Evolutionary conservation across 352 stramenopile genomes (phyloP), one percentile per base, ranked within the genome.

Genomic region (Globisporangium sylvaticum): DNA sequence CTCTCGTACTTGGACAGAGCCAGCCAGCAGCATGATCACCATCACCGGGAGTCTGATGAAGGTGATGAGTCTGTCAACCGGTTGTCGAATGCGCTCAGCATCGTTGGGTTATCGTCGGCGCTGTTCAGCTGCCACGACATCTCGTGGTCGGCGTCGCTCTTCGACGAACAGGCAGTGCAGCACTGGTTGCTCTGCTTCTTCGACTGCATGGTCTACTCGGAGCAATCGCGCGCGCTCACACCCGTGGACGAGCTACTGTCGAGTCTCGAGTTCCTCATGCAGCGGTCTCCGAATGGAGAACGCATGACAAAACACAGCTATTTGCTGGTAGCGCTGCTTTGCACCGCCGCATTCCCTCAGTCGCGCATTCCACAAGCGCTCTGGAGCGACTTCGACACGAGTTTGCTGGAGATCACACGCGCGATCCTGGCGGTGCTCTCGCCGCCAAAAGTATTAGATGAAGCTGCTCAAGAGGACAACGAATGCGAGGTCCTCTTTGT

Each of bases 311-410:
- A 62, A 4, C n/a, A 76, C 20, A 74, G 71, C 32, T 88, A 77
- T 44, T 75, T 74, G 68, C 29, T 88, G 27, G 65, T 58, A 22
- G 77, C 75, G 10, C 53, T 88, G 52, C 58, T 88, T 3, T 80
- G 79, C 34, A 85, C 74, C 14, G 67, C 69, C n/a, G 34, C 73
- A n/a, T 63, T 84, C 59, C 54, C 76, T 12, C 42, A 73, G 42
- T 71, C 64, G 12, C 55, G 60, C 20, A 31, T 61, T 3, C 46
- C 48, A 2, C 55, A 59, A 9, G 44, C 18, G n/a, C 8, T 74
- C 71, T 62, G 50, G 52, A 73, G 46, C 31, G 29, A 70, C 18
- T 57, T 62, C 9, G 39, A 68, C 32, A 34, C 24, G 34, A 64
- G 54, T 12, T n/a, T 69, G 6, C 10, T 54, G 9, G 58, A 66